phyloP scores from a whole-genome alignment of 345 rosid genomes.

The Corymbia maculata region DNA sequence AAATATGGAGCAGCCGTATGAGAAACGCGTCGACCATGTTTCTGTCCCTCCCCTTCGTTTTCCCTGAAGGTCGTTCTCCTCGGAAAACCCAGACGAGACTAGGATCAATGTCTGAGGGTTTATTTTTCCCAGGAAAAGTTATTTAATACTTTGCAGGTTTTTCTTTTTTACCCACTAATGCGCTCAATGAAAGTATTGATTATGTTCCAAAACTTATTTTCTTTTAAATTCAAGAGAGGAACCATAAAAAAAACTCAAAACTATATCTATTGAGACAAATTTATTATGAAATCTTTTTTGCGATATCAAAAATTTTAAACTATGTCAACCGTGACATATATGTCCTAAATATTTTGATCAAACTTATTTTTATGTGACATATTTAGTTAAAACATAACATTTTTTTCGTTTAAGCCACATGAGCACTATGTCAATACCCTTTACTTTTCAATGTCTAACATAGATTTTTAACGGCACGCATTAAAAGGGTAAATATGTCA shows the following conservation, averaged over 20 bases:
- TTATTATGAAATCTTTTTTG: not conserved
- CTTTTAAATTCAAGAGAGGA: not conserved
- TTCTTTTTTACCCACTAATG: not conserved
- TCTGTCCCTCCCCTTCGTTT: not conserved
- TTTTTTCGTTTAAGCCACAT: too few species aligned
- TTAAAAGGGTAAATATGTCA: not conserved
- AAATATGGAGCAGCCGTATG: not conserved
- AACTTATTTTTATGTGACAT: too few species aligned
- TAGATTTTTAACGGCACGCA: too few species aligned
- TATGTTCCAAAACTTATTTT: not conserved
- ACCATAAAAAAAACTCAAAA: too few species aligned
- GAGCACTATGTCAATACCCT: too few species aligned
- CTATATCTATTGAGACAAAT: rapidly evolving
- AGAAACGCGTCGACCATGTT: not conserved
- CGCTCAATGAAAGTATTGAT: not conserved
- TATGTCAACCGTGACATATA: rapidly evolving
- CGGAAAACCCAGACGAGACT: not conserved
- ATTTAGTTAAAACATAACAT: too few species aligned
- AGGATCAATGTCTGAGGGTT: not conserved
- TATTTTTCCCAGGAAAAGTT: not conserved
- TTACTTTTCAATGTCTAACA: too few species aligned
- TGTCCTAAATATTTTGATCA: too few species aligned
- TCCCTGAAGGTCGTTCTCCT: not conserved
- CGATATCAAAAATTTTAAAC: not conserved
- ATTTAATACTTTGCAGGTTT: not conserved